Evolutionary conservation across 805 yeast species (phyloP).

Genomic region (Wickerhamiella brachini): DNA sequence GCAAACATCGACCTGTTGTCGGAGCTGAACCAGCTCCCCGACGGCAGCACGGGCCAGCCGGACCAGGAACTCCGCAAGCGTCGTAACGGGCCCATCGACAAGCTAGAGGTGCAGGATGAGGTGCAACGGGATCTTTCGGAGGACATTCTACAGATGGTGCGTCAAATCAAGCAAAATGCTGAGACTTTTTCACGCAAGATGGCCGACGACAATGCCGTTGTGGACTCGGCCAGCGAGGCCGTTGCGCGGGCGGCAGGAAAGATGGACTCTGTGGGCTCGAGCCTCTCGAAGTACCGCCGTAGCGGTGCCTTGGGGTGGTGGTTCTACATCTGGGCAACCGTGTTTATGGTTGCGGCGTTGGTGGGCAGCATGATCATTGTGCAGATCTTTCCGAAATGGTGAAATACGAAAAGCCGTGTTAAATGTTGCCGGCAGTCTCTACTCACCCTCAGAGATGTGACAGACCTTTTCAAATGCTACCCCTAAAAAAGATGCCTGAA

Average conservation of each 20-base stretch:
- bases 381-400: conserved; percentile 28
- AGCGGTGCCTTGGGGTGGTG: conserved; percentile 28
- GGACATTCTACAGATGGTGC: conserved; percentile 37
- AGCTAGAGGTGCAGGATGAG: conserved; percentile 19
- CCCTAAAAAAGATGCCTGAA: too few species aligned
- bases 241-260: conserved; percentile 23
- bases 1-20: not conserved
- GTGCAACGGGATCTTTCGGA: conserved; percentile 35
- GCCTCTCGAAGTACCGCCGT: conserved; percentile 23
- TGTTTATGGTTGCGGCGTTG: conserved; percentile 24
- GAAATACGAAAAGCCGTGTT: not conserved
- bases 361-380: conserved; percentile 24
- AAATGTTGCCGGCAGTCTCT: too few species aligned
- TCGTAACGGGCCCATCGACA: conserved; percentile 4
- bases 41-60: not conserved
- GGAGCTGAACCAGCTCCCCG: conserved; percentile 7
- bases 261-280: conserved; percentile 25
- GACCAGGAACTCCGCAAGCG: not conserved
- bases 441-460: too few species aligned
- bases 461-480: too few species aligned
- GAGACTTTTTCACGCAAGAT: conserved; percentile 29
- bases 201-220: conserved; percentile 24
- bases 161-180: conserved; percentile 36
- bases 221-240: conserved; percentile 24
- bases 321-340: conserved; percentile 26